A percentile compares a stretch with the other conserved stretches of the same genome.
These are phyloP conservation scores for Fusarium sp. DNA, from an alignment of 2,329 filamentous ascomycete genomes.

Conservation along the genomic window DNA sequence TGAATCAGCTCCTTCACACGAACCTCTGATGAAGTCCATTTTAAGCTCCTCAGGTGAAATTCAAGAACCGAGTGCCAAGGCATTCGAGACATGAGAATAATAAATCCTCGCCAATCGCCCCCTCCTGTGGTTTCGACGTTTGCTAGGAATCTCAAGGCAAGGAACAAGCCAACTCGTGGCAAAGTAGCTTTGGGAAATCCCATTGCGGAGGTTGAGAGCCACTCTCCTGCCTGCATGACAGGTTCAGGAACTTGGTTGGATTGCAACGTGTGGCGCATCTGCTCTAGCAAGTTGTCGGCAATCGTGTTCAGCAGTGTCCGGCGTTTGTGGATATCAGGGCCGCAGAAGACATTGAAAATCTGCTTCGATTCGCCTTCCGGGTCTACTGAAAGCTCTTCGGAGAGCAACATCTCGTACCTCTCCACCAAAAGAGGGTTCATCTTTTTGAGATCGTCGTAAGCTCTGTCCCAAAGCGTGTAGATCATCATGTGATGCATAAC, in stretches of 20 bases:
- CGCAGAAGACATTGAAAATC: background rate
- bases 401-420: background rate
- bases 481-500: background rate
- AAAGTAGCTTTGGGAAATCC: background rate
- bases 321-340: background rate
- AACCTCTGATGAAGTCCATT: no score
- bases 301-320: background rate
- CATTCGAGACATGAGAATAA: no score
- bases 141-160: no score
- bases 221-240: background rate
- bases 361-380: background rate
- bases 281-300: background rate
- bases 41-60: no score
- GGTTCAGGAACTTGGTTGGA: background rate
- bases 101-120: no score
- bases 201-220: background rate
- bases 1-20: no score
- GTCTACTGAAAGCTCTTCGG: background rate
- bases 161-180: no score
- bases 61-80: no score
- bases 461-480: background rate
- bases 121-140: no score
- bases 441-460: background rate
- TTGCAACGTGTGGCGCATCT: background rate
- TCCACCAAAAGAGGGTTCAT: background rate